Conservation (phyloP, 106 monocot species). For the Acorus gramineus region DNA sequence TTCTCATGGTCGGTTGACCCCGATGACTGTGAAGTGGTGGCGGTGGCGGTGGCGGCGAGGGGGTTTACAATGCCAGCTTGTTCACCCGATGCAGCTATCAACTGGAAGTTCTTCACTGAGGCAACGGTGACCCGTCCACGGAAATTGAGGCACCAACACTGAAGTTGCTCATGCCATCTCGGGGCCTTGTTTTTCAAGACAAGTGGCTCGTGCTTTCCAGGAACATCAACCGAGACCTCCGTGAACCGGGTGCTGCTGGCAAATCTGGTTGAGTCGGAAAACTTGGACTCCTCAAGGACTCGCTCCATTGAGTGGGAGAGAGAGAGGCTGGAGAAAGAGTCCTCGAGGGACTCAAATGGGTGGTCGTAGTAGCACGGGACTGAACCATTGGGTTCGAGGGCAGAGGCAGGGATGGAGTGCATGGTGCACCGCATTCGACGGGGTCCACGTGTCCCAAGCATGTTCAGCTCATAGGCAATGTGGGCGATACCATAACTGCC, state of each 20-base stretch:
- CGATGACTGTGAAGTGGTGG: not conserved
- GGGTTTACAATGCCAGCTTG: not conserved
- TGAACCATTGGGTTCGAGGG: constrained; percentile 4
- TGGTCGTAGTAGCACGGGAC: not conserved
- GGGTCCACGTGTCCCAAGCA: constrained; percentile 21
- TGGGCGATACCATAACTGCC: constrained; percentile 11
- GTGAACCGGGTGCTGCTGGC: constrained; percentile 1
- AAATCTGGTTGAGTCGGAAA: not conserved
- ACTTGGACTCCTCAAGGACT: not conserved
- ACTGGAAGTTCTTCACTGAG: constrained; percentile 24
- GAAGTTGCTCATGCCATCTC: constrained; percentile 25
- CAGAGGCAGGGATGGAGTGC: constrained; percentile 19
- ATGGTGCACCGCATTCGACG: constrained; percentile 19
- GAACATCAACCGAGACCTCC: constrained; percentile 3
- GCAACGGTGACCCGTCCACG: constrained; percentile 24
- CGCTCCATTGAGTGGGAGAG: not conserved
- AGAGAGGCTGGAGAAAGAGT: constrained; percentile 4
- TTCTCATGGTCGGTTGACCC: constrained; percentile 13
- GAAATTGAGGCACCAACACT: constrained; percentile 29
- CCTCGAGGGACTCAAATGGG: not conserved
- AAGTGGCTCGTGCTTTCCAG: constrained; percentile 10
- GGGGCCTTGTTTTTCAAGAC: constrained; percentile 21
- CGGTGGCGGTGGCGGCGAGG: not conserved
- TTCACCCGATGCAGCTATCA: constrained; percentile 9
- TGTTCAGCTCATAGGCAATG: constrained; percentile 25